phyloP scores from a whole-genome alignment of 164 flowering plant genomes.

The Magnolia officinalis region DNA sequence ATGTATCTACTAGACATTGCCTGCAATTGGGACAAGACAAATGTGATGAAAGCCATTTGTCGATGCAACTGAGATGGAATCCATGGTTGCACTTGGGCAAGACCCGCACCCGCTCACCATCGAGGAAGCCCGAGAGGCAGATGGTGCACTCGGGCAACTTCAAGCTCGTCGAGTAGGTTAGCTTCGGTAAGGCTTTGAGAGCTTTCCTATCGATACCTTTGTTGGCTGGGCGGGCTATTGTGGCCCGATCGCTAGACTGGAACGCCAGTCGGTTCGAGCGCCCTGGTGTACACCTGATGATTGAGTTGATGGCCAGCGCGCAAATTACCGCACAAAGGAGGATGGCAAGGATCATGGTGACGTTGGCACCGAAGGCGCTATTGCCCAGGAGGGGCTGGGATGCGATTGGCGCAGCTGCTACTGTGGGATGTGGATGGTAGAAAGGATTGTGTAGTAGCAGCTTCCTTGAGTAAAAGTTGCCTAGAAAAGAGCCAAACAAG shows the following conservation, averaged over 20 bases:
- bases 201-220: conserved; percentile 63
- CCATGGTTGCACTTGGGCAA: conserved; percentile 84
- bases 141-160: conserved; percentile 70
- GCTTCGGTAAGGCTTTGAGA: conserved; percentile 47
- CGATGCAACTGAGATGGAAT: conserved; percentile 74
- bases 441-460: conserved; percentile 35
- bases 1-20: conserved; percentile 48
- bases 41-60: conserved; percentile 70
- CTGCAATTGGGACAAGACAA: conserved; percentile 89
- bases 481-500: background rate
- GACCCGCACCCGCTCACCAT: conserved; percentile 52
- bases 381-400: conserved; percentile 1
- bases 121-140: conserved; percentile 67
- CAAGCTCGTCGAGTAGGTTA: conserved; percentile 41
- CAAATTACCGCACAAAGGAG: conserved; percentile 84
- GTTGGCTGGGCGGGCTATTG: conserved; percentile 31
- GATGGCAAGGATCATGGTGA: conserved; percentile 77
- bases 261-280: conserved; percentile 44
- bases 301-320: conserved; percentile 73
- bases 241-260: conserved; percentile 5
- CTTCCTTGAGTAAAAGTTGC: conserved; percentile 17
- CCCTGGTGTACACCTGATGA: conserved; percentile 65
- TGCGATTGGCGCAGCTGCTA: conserved; percentile 22
- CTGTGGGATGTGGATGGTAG: conserved; percentile 12
- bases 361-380: conserved; percentile 58